Conservation (phyloP, 768 basidiomycete genomes). For the Russula earlei region DNA sequence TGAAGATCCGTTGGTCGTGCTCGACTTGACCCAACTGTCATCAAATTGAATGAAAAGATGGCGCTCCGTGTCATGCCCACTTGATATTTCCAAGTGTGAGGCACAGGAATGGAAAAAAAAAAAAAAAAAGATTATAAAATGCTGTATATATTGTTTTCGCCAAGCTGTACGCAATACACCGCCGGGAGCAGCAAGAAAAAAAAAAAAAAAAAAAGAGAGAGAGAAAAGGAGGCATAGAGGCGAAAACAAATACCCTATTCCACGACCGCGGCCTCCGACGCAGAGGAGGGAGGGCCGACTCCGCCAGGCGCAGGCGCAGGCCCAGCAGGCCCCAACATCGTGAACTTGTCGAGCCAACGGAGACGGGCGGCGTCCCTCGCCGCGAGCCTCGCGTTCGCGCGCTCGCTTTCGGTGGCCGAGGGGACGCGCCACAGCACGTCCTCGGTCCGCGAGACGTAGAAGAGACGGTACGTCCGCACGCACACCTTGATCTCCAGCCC, state of each 20-base stretch:
- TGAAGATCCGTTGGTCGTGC: too few relatives aligned
- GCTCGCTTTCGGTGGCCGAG: conserved; percentile 33
- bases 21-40: too few relatives aligned
- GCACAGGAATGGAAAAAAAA: too few relatives aligned
- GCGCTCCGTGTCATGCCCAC: too few relatives aligned
- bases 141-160: not conserved
- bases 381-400: conserved; percentile 8
- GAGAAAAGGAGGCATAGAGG: too few relatives aligned
- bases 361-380: not conserved
- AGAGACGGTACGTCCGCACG: conserved; percentile 69
- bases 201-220: not conserved
- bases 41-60: too few relatives aligned
- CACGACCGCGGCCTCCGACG: not conserved
- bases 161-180: too few relatives aligned
- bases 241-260: not conserved
- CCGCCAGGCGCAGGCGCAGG: too few relatives aligned
- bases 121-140: not conserved
- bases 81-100: too few relatives aligned
- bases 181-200: not conserved
- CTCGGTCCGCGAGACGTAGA: conserved; percentile 65
- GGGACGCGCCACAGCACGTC: conserved; percentile 48
- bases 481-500: conserved; percentile 80
- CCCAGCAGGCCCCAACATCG: not conserved
- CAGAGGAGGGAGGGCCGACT: not conserved
- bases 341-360: conserved; percentile 1